phyloP scores from a whole-genome alignment of 2,329 filamentous ascomycete genomes.

The Cercospora zeina region DNA sequence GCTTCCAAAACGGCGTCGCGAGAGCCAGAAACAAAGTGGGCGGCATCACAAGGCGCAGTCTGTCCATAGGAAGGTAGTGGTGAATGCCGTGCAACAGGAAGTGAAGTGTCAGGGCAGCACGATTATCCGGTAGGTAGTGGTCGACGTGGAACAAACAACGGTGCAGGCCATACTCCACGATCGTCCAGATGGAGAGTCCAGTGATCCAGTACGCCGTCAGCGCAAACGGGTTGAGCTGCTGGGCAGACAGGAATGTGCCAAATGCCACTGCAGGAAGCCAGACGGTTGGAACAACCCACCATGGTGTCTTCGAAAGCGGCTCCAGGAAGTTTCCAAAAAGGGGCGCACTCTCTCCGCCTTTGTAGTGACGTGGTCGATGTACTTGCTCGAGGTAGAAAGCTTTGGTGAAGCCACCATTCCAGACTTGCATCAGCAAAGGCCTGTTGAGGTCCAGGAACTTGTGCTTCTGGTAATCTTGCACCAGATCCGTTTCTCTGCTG shows the following conservation, averaged over 20 bases:
- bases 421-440: slow-evolving; percentile 85
- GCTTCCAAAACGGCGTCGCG: slow-evolving; percentile 86
- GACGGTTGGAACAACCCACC: slow-evolving; percentile 81
- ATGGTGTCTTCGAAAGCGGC: slow-evolving; percentile 90
- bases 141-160: slow-evolving; percentile 93
- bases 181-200: slow-evolving; percentile 79
- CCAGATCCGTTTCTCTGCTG: slow-evolving; percentile 76
- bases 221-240: slow-evolving; percentile 57
- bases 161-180: slow-evolving; percentile 87
- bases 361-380: slow-evolving; percentile 93
- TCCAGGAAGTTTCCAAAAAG: slow-evolving; percentile 98
- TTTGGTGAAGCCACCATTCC: slow-evolving; percentile 83
- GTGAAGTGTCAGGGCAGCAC: slow-evolving; percentile 79
- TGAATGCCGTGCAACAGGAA: slow-evolving; percentile 96
- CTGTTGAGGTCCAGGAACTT: slow-evolving; percentile 89
- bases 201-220: slow-evolving; percentile 63
- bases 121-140: slow-evolving; percentile 87
- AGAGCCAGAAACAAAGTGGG: slow-evolving; percentile 81
- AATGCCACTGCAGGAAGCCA: slow-evolving; percentile 83
- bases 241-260: slow-evolving; percentile 65
- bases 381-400: slow-evolving; percentile 97
- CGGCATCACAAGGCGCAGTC: slow-evolving; percentile 94
- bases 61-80: slow-evolving; percentile 99
- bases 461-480: slow-evolving; percentile 78
- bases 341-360: slow-evolving; percentile 85